Percentiles rank a stretch among this genome's conserved stretches.
phyloP scores from a whole-genome alignment of 768 basidiomycete genomes.

The Xerocomus brunneocitrinus region DNA sequence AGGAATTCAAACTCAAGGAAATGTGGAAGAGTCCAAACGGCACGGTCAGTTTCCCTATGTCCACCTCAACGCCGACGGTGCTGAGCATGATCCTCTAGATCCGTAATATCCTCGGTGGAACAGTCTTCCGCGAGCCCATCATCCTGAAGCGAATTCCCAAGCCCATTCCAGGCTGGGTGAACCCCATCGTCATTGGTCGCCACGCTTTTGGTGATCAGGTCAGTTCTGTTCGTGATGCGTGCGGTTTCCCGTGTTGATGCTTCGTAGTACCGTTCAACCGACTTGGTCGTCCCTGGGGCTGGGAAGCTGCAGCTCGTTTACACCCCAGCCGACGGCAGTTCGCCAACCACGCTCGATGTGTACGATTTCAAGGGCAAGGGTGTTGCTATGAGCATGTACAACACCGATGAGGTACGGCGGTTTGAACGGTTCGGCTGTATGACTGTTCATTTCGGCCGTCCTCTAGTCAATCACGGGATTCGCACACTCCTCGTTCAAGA shows the following conservation, averaged over 20 bases:
- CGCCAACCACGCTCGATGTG: constrained; percentile 67
- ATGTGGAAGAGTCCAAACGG: constrained; percentile 99
- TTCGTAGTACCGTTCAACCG: constrained; percentile 83
- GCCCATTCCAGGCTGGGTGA: constrained; percentile 94
- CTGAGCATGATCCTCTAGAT: constrained; percentile 46
- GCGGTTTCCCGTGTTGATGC: constrained; percentile 7
- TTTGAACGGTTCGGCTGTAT: background rate
- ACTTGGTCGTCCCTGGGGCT: constrained; percentile 85
- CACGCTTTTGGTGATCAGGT: constrained; percentile 98
- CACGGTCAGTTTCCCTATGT: constrained; percentile 50
- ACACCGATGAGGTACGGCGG: constrained; percentile 78
- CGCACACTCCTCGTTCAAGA: constrained; percentile 97
- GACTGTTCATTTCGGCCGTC: background rate
- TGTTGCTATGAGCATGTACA: constrained; percentile 97
- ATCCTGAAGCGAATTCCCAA: constrained; percentile 86
- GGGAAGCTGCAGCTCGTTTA: constrained; percentile 93
- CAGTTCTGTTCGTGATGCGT: constrained; percentile 16
- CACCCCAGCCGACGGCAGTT: constrained; percentile 74
- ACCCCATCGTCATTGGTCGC: constrained; percentile 94
- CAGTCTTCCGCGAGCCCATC: constrained; percentile 98
- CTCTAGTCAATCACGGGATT: constrained; percentile 85
- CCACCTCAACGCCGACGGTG: background rate
- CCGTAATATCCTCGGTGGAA: constrained; percentile 96
- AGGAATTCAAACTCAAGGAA: constrained; percentile 97
- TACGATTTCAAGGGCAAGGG: constrained; percentile 93